phyloP scores from a whole-genome alignment of 345 rosid species.

The Brassica nigra region DNA sequence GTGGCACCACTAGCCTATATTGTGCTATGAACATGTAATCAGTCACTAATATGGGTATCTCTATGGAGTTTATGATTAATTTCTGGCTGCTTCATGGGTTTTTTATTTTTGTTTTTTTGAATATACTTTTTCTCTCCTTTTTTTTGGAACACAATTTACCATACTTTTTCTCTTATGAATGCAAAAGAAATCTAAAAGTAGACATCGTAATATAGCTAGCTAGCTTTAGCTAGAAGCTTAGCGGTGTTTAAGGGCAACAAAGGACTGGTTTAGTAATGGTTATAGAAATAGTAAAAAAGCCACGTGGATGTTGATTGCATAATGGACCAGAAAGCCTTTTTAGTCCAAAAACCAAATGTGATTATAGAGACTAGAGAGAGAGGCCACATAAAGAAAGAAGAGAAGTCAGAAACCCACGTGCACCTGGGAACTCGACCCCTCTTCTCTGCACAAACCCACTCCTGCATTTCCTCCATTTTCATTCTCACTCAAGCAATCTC shows the following conservation, averaged over 20 bases:
- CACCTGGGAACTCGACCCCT: constrained; percentile 56
- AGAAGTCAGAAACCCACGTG: constrained; percentile 65
- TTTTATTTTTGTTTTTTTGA: too few species aligned
- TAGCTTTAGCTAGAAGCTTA: neutral
- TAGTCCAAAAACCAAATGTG: neutral
- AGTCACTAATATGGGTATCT: neutral
- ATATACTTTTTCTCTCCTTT: too few species aligned
- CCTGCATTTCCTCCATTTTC: constrained; percentile 13
- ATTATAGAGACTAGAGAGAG: neutral
- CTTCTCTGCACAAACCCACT: constrained; percentile 34
- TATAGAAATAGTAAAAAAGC: neutral
- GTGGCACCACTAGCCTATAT: neutral
- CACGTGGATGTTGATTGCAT: neutral
- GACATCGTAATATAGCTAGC: neutral
- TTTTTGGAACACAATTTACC: too few species aligned
- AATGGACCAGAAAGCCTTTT: constrained; percentile 17
- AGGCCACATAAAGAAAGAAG: neutral
- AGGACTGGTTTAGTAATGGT: neutral
- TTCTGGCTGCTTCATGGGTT: neutral
- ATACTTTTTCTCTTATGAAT: neutral
- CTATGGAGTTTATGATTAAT: neutral
- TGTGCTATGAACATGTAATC: neutral
- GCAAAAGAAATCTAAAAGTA: neutral
- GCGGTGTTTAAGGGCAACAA: neutral
- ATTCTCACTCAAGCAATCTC: constrained; percentile 44